Evolutionary conservation across 306 rosid genomes (phyloP).

Genomic region (Alnus glutinosa): DNA sequence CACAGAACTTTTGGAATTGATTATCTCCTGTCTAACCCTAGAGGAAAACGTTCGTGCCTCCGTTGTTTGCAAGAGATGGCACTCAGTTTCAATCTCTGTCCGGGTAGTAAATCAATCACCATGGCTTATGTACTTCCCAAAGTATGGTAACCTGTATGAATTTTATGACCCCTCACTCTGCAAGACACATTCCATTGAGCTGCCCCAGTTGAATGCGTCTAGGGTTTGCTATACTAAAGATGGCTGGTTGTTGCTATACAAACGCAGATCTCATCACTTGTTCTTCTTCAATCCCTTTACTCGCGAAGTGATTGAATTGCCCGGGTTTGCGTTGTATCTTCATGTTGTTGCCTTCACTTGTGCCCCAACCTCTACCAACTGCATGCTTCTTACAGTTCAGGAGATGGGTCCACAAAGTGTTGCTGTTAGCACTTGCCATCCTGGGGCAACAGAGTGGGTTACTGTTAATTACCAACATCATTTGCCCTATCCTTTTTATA

Average conservation of each 20-base stretch:
- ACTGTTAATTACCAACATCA: conserved; percentile 74
- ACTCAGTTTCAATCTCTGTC: conserved; percentile 59
- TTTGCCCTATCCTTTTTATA: conserved; percentile 62
- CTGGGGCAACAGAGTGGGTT: conserved; percentile 73
- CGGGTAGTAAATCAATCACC: conserved; percentile 74
- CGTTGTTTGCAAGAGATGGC: conserved; percentile 76
- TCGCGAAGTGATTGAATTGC: conserved; percentile 57
- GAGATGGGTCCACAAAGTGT: conserved; percentile 72
- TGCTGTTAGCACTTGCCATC: conserved; percentile 75
- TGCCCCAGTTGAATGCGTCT: conserved; percentile 70
- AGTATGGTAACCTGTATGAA: conserved; percentile 58
- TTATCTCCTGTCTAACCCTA: conserved; percentile 45
- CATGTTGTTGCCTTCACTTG: conserved; percentile 84
- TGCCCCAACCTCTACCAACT: conserved; percentile 70
- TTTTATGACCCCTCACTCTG: conserved; percentile 76
- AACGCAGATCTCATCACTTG: conserved; percentile 55
- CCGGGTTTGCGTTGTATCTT: conserved; percentile 74
- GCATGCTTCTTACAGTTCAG: conserved; percentile 76
- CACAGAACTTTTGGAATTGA: conserved; percentile 58
- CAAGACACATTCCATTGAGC: conserved; percentile 49
- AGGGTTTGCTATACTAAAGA: conserved; percentile 81
- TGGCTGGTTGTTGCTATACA: conserved; percentile 78
- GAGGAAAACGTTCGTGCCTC: conserved; percentile 65
- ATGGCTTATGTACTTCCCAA: conserved; percentile 78
- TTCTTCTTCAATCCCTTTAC: conserved; percentile 82